A percentile compares a stretch with the other conserved stretches of the same genome.
phyloP scores from a whole-genome alignment of 805 yeast species.

The Ogataea methylovora region DNA sequence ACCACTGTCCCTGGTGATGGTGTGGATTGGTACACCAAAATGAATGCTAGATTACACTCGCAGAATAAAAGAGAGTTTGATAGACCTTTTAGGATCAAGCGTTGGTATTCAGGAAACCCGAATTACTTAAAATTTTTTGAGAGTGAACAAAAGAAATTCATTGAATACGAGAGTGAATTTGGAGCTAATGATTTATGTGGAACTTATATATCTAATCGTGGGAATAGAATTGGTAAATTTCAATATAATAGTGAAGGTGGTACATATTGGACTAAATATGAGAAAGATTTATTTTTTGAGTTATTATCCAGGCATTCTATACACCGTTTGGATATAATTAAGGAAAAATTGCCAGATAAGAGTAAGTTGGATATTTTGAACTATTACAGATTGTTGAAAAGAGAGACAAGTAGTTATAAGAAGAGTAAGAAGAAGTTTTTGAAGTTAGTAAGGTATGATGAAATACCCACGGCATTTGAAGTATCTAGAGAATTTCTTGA shows the following conservation, averaged over 20 bases:
- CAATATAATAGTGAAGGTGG: constrained; percentile 20
- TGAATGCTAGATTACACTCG: background rate
- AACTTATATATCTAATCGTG: background rate
- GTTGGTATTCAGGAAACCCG: background rate
- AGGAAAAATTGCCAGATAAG: constrained; percentile 31
- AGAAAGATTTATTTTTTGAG: constrained; percentile 46
- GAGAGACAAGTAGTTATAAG: constrained; percentile 21
- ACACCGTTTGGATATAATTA: constrained; percentile 34
- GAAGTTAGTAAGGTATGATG: constrained; percentile 28
- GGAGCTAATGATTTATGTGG: background rate
- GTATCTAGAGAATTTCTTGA: constrained; percentile 34
- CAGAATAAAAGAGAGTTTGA: background rate
- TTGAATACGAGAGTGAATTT: background rate
- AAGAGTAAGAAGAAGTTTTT: constrained; percentile 8
- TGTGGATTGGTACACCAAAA: background rate
- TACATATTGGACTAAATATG: constrained; percentile 36
- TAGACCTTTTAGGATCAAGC: background rate
- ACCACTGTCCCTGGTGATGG: no score
- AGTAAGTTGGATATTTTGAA: constrained; percentile 33
- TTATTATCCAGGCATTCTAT: constrained; percentile 43
- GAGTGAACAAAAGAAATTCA: background rate
- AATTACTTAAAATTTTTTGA: constrained; percentile 1
- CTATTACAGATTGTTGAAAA: constrained; percentile 35
- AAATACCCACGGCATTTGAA: constrained; percentile 47
- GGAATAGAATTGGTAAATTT: background rate